Evolutionary conservation across 495 filamentous ascomycete genomes (phyloP), one percentile per base, ranked within the genome.

Genomic region (Hamigera avellanea): DNA sequence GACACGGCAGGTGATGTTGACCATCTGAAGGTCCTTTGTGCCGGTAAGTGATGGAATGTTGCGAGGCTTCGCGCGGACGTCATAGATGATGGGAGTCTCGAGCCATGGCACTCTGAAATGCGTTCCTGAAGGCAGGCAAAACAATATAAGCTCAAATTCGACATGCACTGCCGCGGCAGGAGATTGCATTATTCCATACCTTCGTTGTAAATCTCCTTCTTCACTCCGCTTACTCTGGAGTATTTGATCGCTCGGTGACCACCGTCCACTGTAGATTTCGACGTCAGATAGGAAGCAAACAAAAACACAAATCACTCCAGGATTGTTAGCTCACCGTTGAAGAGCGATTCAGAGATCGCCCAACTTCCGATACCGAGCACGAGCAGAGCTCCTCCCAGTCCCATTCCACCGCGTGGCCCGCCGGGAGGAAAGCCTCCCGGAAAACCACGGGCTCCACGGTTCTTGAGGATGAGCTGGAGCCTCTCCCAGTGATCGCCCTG

Each of bases 1-100:
- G 33, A 98, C 91, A 87, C 91, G 93, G 67, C 91, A 98, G 53
- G 93, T 98, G 60, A 98, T 98, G 73, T 98, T 98, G 57, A 98
- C 91, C 91, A 98, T 98, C 72, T 98, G 91, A 57, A 98, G 66
- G 62, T 98, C 91, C 65, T 98, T 98, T 53, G 91, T 98, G 46
- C 93, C 91, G 37, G 91, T 96, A 37, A 98, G 80, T 52, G 91
- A 98, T 43, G 91, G 81, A 41, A 98, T 91, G 55, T 89, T 94
- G 50, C 93, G 79, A 48, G 91, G 91, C 66, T 93, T 94, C 15
- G 91, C 91, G 57, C 91, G 89, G 39, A 98, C 91, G 60, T 98
- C 91, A 65, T 96, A 98, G 48, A 81, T 82, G 52, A 98, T 79
- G 26, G 91, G 85, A 4, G 89, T 94, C 59, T 98, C 93, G 62